These are phyloP conservation scores for bread wheat (Triticum aestivum) DNA, from an alignment of 176 grass and related monocot genomes.

Conservation along the genomic window DNA sequence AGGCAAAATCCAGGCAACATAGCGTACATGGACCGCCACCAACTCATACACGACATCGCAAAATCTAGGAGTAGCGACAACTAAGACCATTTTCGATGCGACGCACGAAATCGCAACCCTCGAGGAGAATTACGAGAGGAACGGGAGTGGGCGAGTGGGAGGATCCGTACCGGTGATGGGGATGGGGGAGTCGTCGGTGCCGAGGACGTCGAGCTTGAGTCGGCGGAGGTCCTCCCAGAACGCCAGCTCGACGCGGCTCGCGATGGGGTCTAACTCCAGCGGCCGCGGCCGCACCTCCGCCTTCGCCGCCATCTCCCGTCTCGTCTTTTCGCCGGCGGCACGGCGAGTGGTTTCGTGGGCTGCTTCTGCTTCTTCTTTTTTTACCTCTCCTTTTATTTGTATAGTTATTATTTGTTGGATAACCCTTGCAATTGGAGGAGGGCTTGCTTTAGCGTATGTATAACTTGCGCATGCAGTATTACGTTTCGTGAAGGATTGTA, in stretches of 20 bases:
- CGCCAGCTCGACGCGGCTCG: conserved; percentile 3
- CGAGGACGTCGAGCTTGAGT: conserved; percentile 83
- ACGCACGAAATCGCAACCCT: neutral
- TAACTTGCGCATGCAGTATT: neutral
- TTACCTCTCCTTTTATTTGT: neutral
- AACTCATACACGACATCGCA: neutral
- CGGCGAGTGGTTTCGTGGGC: neutral
- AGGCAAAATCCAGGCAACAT: neutral
- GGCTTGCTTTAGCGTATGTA: conserved; percentile 28
- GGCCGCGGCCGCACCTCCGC: neutral
- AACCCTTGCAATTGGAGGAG: neutral
- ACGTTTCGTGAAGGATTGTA: neutral
- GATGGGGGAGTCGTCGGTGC: conserved; percentile 72
- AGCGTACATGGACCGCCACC: neutral
- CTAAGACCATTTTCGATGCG: neutral
- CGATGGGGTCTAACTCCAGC: conserved; percentile 1
- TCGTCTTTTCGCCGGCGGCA: neutral
- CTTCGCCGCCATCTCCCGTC: neutral
- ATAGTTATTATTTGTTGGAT: neutral
- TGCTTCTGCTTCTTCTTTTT: neutral
- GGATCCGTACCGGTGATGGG: conserved; percentile 49
- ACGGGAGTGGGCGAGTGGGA: neutral
- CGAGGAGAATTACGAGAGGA: neutral
- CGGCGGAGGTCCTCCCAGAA: conserved; percentile 65
- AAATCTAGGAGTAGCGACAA: neutral